phyloP scores from a whole-genome alignment of 495 filamentous ascomycete species.

The Collariella sp. region DNA sequence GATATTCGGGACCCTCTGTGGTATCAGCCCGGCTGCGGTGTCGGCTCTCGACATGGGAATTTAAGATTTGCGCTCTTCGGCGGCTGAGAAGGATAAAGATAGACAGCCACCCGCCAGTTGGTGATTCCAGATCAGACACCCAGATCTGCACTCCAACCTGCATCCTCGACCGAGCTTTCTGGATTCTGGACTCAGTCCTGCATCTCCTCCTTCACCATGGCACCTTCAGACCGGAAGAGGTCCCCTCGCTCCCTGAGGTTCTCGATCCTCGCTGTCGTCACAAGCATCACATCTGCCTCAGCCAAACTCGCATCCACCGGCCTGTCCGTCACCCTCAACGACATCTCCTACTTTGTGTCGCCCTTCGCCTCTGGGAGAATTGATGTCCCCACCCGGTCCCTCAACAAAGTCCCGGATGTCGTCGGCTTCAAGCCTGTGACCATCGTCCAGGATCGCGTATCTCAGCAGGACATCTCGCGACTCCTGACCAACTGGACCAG shows the following conservation, averaged over 20 bases:
- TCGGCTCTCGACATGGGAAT: too few relatives aligned
- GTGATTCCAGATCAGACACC: too few relatives aligned
- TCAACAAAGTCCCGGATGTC: constrained; percentile 3
- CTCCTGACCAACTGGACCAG: constrained; percentile 24
- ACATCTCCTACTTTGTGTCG: constrained; percentile 36
- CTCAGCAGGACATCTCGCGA: constrained; percentile 13
- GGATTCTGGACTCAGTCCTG: neutral
- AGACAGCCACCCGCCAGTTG: too few relatives aligned
- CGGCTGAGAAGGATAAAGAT: too few relatives aligned
- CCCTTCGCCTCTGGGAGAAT: constrained; percentile 23
- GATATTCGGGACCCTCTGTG: too few relatives aligned
- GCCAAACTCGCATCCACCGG: constrained; percentile 28
- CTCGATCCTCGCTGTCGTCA: constrained; percentile 9
- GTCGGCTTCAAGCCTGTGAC: constrained; percentile 34
- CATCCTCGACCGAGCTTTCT: too few relatives aligned
- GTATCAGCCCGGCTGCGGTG: too few relatives aligned
- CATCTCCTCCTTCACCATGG: constrained; percentile 2
- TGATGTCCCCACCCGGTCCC: neutral
- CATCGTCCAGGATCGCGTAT: constrained; percentile 25
- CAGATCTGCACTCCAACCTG: too few relatives aligned
- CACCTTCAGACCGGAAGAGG: neutral
- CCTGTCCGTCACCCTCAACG: constrained; percentile 33
- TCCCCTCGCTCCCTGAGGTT: constrained; percentile 7
- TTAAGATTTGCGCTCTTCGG: too few relatives aligned
- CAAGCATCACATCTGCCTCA: neutral